A percentile compares a stretch with the other conserved stretches of the same genome.
Conservation (phyloP, 805 yeast species). For the Kuraishia floccosa region DNA sequence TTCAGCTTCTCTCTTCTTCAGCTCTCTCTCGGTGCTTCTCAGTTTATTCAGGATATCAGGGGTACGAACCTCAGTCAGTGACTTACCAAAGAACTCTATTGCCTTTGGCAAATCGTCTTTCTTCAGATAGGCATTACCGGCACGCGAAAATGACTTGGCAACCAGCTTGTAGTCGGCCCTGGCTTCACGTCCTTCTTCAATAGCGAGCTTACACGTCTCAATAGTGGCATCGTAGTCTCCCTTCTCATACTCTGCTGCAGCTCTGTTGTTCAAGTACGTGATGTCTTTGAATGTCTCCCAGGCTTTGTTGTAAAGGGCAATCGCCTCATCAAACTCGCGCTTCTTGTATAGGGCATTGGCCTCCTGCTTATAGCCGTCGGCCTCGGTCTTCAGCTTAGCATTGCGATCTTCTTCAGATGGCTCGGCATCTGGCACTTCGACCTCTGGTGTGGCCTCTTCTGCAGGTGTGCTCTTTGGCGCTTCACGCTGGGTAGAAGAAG, state of each 20-base stretch:
- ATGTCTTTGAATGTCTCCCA: conserved; percentile 75
- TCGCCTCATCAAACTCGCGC: conserved; percentile 88
- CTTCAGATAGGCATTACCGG: conserved; percentile 76
- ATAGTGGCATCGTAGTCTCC: conserved; percentile 86
- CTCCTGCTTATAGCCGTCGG: conserved; percentile 65
- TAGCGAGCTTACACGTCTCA: conserved; percentile 67
- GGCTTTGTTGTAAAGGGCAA: conserved; percentile 75
- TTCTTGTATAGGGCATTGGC: conserved; percentile 84
- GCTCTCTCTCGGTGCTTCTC: conserved; percentile 76
- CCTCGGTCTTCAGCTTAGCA: conserved; percentile 30
- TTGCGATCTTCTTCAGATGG: conserved; percentile 14
- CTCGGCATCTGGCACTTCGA: conserved; percentile 24
- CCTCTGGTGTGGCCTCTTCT: conserved; percentile 15
- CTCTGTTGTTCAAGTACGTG: conserved; percentile 89
- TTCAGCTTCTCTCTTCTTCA: conserved; percentile 67
- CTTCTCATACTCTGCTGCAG: conserved; percentile 96
- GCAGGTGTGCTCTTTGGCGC: too few relatives aligned
- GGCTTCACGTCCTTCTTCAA: conserved; percentile 80
- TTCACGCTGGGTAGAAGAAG: too few relatives aligned
- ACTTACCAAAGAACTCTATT: conserved; percentile 70
- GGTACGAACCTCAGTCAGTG: conserved; percentile 94
- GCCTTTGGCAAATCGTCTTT: conserved; percentile 64
- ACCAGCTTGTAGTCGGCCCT: conserved; percentile 88
- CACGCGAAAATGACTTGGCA: conserved; percentile 88
- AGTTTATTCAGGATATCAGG: conserved; percentile 86